Percentiles rank a stretch among this genome's conserved stretches.
Evolutionary conservation across 2,329 filamentous ascomycete genomes (phyloP).

Genomic region (Trichoderma pleuroti): DNA sequence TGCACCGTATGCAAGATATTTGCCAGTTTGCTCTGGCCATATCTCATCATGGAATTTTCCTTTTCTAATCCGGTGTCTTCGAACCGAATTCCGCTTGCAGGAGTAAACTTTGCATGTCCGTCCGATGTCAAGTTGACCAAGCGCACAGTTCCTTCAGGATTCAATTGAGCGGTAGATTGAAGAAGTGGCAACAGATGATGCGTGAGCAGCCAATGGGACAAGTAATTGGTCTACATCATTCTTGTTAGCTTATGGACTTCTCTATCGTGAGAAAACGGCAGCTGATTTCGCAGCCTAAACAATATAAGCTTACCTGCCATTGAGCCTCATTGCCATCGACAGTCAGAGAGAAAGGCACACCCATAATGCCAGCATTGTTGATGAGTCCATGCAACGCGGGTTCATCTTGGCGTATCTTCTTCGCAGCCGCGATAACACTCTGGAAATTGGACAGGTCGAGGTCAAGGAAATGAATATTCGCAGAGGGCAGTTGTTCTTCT

Average conservation of each 20-base stretch:
- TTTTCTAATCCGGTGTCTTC: conserved; percentile 20
- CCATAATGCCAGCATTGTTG: conserved; percentile 43
- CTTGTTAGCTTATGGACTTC: not conserved
- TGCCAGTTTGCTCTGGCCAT: conserved; percentile 47
- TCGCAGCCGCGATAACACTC: conserved; percentile 36
- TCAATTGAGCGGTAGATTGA: conserved; percentile 28
- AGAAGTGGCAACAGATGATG: conserved; percentile 37
- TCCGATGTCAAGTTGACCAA: conserved; percentile 26
- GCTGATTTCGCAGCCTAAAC: not conserved
- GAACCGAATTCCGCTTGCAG: conserved; percentile 23
- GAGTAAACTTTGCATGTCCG: conserved; percentile 22
- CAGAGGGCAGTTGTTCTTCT: conserved; percentile 30
- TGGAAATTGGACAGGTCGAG: conserved; percentile 36
- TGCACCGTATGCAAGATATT: conserved; percentile 43
- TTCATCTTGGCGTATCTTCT: conserved; percentile 29
- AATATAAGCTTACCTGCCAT: conserved; percentile 30
- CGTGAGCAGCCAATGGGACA: conserved; percentile 42
- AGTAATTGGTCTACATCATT: conserved; percentile 39
- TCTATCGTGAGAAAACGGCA: not conserved
- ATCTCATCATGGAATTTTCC: conserved; percentile 29
- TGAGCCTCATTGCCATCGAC: conserved; percentile 36
- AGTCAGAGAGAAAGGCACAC: conserved; percentile 26
- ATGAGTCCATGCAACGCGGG: conserved; percentile 35
- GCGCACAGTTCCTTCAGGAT: conserved; percentile 18
- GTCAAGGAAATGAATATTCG: conserved; percentile 33